phyloP scores from a whole-genome alignment of 495 filamentous ascomycete genomes.

The Aspergillus sclerotioniger region DNA sequence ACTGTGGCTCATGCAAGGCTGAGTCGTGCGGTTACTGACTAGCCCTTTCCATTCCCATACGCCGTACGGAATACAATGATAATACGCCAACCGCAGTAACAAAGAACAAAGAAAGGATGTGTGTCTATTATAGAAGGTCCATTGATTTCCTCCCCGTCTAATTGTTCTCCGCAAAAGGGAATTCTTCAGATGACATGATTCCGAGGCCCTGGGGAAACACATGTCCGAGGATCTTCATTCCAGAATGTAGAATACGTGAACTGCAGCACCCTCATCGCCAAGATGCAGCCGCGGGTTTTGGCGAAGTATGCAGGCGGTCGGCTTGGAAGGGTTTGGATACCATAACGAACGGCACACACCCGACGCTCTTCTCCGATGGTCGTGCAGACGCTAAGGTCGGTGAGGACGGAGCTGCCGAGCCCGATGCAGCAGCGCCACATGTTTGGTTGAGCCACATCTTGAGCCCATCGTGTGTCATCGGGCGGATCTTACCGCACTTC shows the following conservation, averaged over 20 bases:
- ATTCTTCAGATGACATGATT: background rate
- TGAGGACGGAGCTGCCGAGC: conserved; percentile 13
- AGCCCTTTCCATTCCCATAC: background rate
- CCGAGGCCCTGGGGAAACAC: background rate
- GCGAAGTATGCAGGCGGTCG: no score
- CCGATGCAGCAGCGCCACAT: conserved; percentile 24
- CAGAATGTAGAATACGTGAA: no score
- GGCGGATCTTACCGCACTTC: conserved; percentile 20
- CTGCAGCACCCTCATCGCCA: no score
- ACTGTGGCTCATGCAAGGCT: conserved; percentile 1
- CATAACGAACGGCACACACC: background rate
- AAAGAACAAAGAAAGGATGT: background rate
- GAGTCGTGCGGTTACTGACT: background rate
- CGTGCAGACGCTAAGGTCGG: conserved; percentile 14
- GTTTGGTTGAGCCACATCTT: conserved; percentile 17
- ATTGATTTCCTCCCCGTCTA: background rate
- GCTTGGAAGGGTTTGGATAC: background rate
- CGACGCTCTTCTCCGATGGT: conserved; percentile 4
- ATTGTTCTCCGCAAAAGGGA: background rate
- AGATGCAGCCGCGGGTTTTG: no score
- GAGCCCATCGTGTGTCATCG: conserved; percentile 20
- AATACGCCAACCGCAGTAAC: background rate
- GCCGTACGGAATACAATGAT: background rate
- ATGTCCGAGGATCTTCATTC: no score
- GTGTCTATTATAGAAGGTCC: background rate